phyloP scores from a whole-genome alignment of 2,329 filamentous ascomycete species.

The Chaetothyriales sp. region DNA sequence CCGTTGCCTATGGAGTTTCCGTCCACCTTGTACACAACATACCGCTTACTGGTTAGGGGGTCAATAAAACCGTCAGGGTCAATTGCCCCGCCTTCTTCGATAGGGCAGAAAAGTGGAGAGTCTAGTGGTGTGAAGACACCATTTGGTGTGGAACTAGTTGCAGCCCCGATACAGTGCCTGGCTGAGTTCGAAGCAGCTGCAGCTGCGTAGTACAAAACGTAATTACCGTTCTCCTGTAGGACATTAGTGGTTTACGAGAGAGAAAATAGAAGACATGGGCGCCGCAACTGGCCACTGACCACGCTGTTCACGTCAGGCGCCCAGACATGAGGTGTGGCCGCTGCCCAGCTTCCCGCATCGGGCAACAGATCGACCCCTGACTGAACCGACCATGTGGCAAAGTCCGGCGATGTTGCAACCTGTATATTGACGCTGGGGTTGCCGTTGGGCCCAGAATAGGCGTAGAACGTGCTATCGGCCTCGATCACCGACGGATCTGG shows the following conservation, averaged over 20 bases:
- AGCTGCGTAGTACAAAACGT: conserved; percentile 46
- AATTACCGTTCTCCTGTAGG: conserved; percentile 20
- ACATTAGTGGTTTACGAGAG: neutral
- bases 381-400: conserved; percentile 35
- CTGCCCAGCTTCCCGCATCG: conserved; percentile 40
- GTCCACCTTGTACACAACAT: conserved; percentile 54
- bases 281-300: neutral
- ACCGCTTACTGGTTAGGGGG: conserved; percentile 36
- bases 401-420: conserved; percentile 38
- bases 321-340: conserved; percentile 39
- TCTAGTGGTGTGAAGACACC: conserved; percentile 41
- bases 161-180: conserved; percentile 44
- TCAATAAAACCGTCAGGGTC: conserved; percentile 50
- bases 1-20: conserved; percentile 42
- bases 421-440: conserved; percentile 26
- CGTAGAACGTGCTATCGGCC: conserved; percentile 40
- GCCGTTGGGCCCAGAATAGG: conserved; percentile 37
- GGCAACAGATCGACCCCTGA: conserved; percentile 41
- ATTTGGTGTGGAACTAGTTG: conserved; percentile 33
- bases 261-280: neutral
- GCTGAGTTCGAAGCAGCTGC: neutral
- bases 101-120: conserved; percentile 40
- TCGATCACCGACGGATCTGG: conserved; percentile 36
- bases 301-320: conserved; percentile 46
- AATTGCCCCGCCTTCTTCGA: conserved; percentile 45